Evolutionary conservation across 108 stramenopile species (phyloP), one percentile per base, ranked within the genome.

Genomic region (Epithemia pelagica): DNA sequence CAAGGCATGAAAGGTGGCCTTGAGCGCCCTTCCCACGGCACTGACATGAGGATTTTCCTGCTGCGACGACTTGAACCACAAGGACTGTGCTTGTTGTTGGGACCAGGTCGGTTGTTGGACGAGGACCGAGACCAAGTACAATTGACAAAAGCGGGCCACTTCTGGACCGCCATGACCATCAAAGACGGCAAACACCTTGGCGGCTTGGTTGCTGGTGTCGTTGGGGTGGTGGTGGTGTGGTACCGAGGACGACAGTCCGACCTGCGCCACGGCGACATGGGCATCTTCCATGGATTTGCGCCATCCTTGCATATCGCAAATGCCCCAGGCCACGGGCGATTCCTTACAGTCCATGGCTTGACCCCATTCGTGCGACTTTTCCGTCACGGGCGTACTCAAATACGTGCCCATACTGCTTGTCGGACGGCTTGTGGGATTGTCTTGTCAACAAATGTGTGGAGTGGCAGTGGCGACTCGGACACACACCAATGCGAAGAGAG

Each of bases 271-370:
- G 20, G 95, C 90, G 20, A 97, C 77, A 72, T 99, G 98, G 1
- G 96, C 94, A 73, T 99, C 98, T 74, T 99, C 98, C 98, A 97
- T 97, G 74, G 77, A 75, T 64, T 94, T 95, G 61, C 98, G 79
- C 98, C 98, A 99, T 2, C 98, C 98, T 68, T 97, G 94, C 95
- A 96, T 96, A 66, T 91, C 89, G 2, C 87, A 85, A 0, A 90
- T 88, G 32, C 79, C 84, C 87, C 89, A 94, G 31, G 72, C 63
- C 25, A 85, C 69, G 30, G 93, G 83, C 2, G 71, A 54, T 19
- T 63, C 58, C 2, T 65, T 54, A 21, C 79, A 70, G 30, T 59
- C 58, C 28, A 77, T 20, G 32, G 80, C 74, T 33, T 54, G 32
- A 1, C 80, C 82, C 25, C 71, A 77, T 69, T 82, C 82, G 52